phyloP scores from a whole-genome alignment of 768 basidiomycete genomes.

The Podaxis carcinomalis region DNA sequence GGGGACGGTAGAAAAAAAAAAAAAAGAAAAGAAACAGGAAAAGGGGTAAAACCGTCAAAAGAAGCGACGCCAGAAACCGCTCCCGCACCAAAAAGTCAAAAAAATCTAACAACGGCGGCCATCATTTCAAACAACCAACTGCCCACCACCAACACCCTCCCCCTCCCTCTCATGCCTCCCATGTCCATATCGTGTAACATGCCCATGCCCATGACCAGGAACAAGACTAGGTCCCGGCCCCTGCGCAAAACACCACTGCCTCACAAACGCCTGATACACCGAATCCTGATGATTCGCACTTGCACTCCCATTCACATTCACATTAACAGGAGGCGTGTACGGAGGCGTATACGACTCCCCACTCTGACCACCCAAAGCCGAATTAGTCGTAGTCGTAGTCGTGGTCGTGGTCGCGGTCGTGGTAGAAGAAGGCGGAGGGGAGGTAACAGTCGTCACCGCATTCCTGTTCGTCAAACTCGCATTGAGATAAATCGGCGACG shows the following conservation, averaged over 20 bases:
- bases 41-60: too few relatives aligned
- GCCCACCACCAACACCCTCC: neutral
- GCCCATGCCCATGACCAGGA: neutral
- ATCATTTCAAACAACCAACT: neutral
- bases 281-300: constrained; percentile 22
- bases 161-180: neutral
- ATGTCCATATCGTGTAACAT: neutral
- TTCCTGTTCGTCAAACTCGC: neutral
- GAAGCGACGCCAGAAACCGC: too few relatives aligned
- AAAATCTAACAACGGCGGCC: too few relatives aligned
- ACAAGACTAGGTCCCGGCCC: constrained; percentile 26
- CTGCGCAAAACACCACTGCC: constrained; percentile 68
- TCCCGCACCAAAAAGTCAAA: too few relatives aligned
- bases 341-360: neutral
- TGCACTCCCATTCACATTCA: neutral
- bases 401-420: too few relatives aligned
- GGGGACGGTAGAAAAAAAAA: neutral
- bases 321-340: neutral
- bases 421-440: neutral
- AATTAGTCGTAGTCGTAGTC: neutral
- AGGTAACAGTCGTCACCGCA: neutral
- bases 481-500: neutral
- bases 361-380: neutral
- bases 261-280: constrained; percentile 56
- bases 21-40: too few relatives aligned